Base-by-base conservation (phyloP, 176 grass and related monocot genomes). In the Secale cereale region DNA sequence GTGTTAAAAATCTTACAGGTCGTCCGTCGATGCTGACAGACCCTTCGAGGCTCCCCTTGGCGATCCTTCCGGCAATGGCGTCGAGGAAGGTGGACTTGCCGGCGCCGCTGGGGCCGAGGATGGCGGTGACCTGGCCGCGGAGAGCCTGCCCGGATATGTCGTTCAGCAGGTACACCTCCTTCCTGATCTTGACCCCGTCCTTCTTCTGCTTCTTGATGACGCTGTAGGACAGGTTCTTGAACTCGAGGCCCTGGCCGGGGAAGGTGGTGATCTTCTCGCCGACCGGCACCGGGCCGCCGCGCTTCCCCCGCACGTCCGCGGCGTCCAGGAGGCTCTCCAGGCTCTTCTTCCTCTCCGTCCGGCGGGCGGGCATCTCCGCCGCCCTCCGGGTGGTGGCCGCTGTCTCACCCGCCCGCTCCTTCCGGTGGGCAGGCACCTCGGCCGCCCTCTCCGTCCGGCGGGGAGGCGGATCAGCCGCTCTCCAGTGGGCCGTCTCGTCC, bases 51-150 rank as follows among this genome's bases (percentile, higher is more conserved):
- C 92, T 94, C 6, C 92, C 89, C 61, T 74, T 89, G 11, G 93
- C 90, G 56, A 92, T 92, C 74, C 87, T 80, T 1, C 90, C 93
- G 4, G 93, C 93, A 22, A 92, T 77, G 8, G 88, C 88, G 48
- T 94, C 90, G 23, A 92, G 93, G 85, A 94, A 90, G n/a, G 93
- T 92, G 8, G 93, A 92, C 77, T 94, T 94, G 52, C 90, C 93
- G 66, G 93, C 90, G 3, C 93, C 93, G 31, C 90, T 94, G 2
- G 93, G 93, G 8, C 93, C 90, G 3, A 94, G 78, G 45, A 94
- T 90, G 8, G 90, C 90, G 1, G 90, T 92, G 26, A 94, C 79
- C 79, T 90, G 85, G 1, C 90, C 85, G 0, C 88, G 90, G 59
- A 84, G 83, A 3, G 93, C 93, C 25, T 94, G 87, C 13, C 92